These are phyloP conservation scores for Ricinus communis DNA, from an alignment of 345 rosid genomes.

Conservation along the genomic window DNA sequence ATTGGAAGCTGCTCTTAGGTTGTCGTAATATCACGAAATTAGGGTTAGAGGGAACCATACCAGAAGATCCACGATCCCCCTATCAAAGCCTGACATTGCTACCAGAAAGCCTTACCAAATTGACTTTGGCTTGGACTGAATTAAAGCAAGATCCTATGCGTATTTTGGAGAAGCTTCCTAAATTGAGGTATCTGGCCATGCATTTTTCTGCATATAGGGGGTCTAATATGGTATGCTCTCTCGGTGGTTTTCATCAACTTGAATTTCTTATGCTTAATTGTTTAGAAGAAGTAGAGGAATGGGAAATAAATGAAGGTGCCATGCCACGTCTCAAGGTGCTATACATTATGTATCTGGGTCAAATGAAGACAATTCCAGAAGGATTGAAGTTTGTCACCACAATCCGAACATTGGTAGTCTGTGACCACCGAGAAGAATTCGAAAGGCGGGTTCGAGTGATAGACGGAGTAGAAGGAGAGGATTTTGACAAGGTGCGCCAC, in stretches of 20 bases:
- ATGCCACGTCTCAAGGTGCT: slow-evolving; percentile 7
- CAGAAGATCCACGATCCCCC: too few relatives aligned
- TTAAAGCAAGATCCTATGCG: not conserved
- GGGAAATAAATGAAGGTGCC: slow-evolving; percentile 10
- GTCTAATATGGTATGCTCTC: slow-evolving; percentile 7
- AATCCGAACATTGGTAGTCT: not conserved
- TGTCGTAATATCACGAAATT: slow-evolving; percentile 1
- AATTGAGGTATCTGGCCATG: not conserved
- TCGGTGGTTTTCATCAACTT: slow-evolving; percentile 11
- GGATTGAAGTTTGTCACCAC: slow-evolving; percentile 6
- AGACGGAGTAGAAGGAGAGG: not conserved
- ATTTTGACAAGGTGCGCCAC: not conserved
- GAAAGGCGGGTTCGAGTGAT: not conserved
- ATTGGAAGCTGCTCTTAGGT: not conserved
- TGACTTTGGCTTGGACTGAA: not conserved
- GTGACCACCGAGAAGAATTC: not conserved
- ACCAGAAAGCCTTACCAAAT: slow-evolving; percentile 6
- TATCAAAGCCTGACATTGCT: not conserved
- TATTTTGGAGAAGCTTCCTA: not conserved
- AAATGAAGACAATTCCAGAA: slow-evolving; percentile 6
- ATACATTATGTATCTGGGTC: not conserved
- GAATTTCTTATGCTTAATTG: not conserved
- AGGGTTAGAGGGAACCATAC: not conserved
- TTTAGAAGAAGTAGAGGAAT: not conserved
- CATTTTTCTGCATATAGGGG: not conserved